Evolutionary conservation across 2,329 filamentous ascomycete species (phyloP).

Genomic region (Talaromyces sp.): DNA sequence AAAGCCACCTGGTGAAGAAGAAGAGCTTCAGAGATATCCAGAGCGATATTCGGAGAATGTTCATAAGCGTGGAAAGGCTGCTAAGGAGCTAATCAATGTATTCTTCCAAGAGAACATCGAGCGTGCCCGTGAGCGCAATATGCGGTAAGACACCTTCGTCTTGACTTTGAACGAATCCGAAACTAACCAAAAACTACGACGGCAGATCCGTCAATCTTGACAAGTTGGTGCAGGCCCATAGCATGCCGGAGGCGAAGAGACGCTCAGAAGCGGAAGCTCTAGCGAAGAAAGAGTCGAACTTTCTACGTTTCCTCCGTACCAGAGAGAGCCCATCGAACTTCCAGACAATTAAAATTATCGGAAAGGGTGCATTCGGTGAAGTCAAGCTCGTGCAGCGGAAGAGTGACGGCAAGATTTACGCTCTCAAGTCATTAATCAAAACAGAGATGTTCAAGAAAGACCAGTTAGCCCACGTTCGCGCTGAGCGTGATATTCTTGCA

Average conservation of each 20-base stretch:
- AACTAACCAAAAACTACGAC: slow-evolving; percentile 6
- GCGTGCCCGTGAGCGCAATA: slow-evolving; percentile 88
- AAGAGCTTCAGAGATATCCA: slow-evolving; percentile 73
- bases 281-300: slow-evolving; percentile 84
- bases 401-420: slow-evolving; percentile 94
- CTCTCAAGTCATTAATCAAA: slow-evolving; percentile 97
- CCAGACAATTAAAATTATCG: slow-evolving; percentile 94
- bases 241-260: slow-evolving; percentile 70
- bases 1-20: slow-evolving; percentile 56
- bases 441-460: slow-evolving; percentile 99
- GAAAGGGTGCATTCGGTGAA: slow-evolving; percentile 97
- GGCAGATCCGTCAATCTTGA: slow-evolving; percentile 86
- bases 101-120: slow-evolving; percentile 99
- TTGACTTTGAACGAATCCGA: neutral
- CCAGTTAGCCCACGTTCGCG: slow-evolving; percentile 93
- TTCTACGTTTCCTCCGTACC: slow-evolving; percentile 88
- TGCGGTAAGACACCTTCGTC: slow-evolving; percentile 61
- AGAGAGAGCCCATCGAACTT: slow-evolving; percentile 94
- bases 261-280: slow-evolving; percentile 81
- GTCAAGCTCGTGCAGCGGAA: slow-evolving; percentile 97
- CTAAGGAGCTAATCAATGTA: slow-evolving; percentile 63
- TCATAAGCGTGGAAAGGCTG: slow-evolving; percentile 66
- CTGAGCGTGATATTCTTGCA: slow-evolving; percentile 94
- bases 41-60: slow-evolving; percentile 87
- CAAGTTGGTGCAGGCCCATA: slow-evolving; percentile 73